Conservation (phyloP, 148 eudicot genomes). For the Mesembryanthemum crystallinum region DNA sequence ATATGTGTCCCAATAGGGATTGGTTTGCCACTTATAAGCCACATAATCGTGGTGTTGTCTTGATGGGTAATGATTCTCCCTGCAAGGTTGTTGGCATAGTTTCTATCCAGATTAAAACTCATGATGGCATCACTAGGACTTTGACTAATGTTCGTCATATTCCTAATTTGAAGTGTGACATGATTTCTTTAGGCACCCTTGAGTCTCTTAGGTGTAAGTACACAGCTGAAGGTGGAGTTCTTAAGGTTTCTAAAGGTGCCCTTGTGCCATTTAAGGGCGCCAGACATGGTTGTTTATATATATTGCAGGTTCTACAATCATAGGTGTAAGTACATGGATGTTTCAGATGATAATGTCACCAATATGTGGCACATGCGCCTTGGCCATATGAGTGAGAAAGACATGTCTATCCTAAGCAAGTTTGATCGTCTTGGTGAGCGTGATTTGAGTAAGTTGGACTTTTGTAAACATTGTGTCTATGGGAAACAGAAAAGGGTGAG, state of each 20-base stretch:
- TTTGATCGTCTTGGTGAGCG: not conserved
- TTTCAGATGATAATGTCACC: not conserved
- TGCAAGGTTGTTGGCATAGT: not conserved
- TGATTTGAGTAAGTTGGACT: not conserved
- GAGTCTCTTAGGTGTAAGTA: too few relatives aligned
- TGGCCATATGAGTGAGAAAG: too few relatives aligned
- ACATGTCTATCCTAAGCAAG: too few relatives aligned
- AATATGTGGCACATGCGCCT: not conserved
- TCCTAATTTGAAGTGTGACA: too few relatives aligned
- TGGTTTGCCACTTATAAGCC: constrained; percentile 17
- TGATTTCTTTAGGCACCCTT: too few relatives aligned
- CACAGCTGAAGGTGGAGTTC: too few relatives aligned
- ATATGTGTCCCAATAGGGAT: constrained; percentile 21
- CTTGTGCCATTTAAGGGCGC: too few relatives aligned
- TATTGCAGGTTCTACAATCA: not conserved
- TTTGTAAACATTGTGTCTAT: constrained; percentile 24
- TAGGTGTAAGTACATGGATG: not conserved
- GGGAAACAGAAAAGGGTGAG: too few relatives aligned
- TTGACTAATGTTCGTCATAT: too few relatives aligned
- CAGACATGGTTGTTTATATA: too few relatives aligned
- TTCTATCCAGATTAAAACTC: too few relatives aligned
- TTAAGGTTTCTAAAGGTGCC: too few relatives aligned
- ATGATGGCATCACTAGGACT: not conserved
- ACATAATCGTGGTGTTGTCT: constrained; percentile 7
- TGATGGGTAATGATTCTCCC: constrained; percentile 4